These are phyloP conservation scores for Metschnikowia proteae DNA, from an alignment of 805 yeast genomes.

Conservation along the genomic window DNA sequence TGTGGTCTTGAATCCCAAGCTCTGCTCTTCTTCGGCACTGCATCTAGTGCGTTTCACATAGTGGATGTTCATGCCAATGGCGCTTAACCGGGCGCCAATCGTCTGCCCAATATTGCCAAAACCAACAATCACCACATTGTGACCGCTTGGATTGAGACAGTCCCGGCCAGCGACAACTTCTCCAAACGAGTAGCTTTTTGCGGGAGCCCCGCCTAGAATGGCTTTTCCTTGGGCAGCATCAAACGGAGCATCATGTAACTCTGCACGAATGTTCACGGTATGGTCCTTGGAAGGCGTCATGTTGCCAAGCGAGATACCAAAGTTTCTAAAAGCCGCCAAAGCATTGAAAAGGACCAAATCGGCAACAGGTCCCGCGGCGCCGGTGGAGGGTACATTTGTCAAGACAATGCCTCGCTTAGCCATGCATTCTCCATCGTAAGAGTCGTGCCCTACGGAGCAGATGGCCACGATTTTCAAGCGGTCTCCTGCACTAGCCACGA, in stretches of 20 bases:
- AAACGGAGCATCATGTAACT: conserved; percentile 31
- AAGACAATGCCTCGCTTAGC: conserved; percentile 44
- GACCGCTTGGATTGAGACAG: conserved; percentile 50
- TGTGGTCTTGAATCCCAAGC: conserved; percentile 43
- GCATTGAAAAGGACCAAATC: conserved; percentile 63
- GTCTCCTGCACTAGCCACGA: conserved; percentile 44
- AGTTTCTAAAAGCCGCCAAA: conserved; percentile 57
- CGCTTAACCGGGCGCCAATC: conserved; percentile 52
- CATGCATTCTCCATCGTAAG: conserved; percentile 43
- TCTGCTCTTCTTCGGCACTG: conserved; percentile 25
- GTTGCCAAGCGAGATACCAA: conserved; percentile 42
- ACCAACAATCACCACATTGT: conserved; percentile 62
- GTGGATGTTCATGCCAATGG: conserved; percentile 61
- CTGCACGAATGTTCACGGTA: conserved; percentile 45
- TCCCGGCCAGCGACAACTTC: conserved; percentile 44
- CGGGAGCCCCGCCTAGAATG: conserved; percentile 5
- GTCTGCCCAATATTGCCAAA: conserved; percentile 72
- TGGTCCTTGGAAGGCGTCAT: conserved; percentile 36
- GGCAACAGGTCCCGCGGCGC: conserved; percentile 66
- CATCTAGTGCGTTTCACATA: conserved; percentile 56
- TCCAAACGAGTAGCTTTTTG: conserved; percentile 33
- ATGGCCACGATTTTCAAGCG: conserved; percentile 46
- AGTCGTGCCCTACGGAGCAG: conserved; percentile 58
- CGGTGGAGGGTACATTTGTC: conserved; percentile 56
- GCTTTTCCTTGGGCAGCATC: conserved; percentile 35